Evolutionary conservation across 2,329 filamentous ascomycete species (phyloP).

Genomic region (Claviceps sp.): DNA sequence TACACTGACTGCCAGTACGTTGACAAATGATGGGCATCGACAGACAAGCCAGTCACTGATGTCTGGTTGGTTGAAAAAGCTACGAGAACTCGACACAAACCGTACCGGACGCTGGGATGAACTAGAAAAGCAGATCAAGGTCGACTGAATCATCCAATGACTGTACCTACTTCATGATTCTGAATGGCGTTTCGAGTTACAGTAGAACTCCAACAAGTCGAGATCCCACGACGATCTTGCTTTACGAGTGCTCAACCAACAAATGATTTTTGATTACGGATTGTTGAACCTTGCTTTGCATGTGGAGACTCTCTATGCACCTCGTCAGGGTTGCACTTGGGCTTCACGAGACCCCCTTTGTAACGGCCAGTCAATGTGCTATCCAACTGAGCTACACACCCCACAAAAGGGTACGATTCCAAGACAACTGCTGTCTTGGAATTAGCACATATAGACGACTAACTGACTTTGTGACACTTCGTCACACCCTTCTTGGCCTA

Average conservation of each 20-base stretch:
- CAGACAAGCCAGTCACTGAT: conserved; percentile 25
- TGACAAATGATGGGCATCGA: conserved; percentile 25
- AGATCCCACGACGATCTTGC: not conserved
- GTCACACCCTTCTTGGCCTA: conserved; percentile 41
- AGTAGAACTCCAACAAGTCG: not conserved
- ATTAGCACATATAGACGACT: too few species aligned
- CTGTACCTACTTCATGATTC: too few species aligned
- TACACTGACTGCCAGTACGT: conserved; percentile 32
- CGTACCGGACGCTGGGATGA: conserved; percentile 65
- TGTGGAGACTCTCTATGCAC: conserved; percentile 5
- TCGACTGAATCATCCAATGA: not conserved
- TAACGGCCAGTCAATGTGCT: too few species aligned
- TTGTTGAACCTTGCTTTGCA: not conserved
- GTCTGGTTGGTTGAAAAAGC: conserved; percentile 44
- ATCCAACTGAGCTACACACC: too few species aligned
- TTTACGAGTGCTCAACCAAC: not conserved
- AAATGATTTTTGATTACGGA: not conserved
- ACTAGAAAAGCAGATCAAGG: conserved; percentile 33
- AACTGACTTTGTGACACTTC: too few species aligned
- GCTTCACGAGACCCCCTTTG: conserved; percentile 18
- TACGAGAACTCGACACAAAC: conserved; percentile 61
- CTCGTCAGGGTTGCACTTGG: conserved; percentile 11
- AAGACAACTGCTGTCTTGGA: too few species aligned
- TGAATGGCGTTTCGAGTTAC: not conserved
- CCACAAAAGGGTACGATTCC: too few species aligned